Conservation (phyloP, 1,284 basidiomycete species). For the Cutaneotrichosporon cutaneum region DNA sequence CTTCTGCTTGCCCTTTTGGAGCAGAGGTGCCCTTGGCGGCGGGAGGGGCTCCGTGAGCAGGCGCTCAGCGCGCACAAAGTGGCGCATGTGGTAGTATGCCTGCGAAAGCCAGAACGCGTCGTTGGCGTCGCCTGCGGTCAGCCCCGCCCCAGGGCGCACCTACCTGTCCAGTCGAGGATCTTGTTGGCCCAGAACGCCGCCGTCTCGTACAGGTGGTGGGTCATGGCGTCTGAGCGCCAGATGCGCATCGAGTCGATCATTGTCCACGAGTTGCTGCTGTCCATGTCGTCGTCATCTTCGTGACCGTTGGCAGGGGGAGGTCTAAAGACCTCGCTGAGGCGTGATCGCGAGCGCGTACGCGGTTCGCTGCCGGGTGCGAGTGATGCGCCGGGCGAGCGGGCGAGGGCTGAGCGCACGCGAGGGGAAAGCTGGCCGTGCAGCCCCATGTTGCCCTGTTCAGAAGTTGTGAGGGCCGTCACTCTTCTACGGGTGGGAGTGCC, state of each 20-base stretch:
- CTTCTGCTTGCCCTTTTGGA: conserved; percentile 24
- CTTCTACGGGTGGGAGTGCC: conserved; percentile 19
- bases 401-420: conserved; percentile 20
- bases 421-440: conserved; percentile 25
- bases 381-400: not conserved
- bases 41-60: conserved; percentile 71
- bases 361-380: conserved; percentile 9
- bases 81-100: conserved; percentile 90
- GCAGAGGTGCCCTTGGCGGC: not conserved
- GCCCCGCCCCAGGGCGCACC: conserved; percentile 40
- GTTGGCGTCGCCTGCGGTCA: conserved; percentile 74
- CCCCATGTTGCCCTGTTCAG: conserved; percentile 26
- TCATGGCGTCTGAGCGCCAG: conserved; percentile 96
- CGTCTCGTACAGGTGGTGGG: conserved; percentile 96
- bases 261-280: conserved; percentile 65
- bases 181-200: conserved; percentile 99
- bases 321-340: conserved; percentile 14
- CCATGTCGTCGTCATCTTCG: conserved; percentile 53
- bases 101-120: conserved; percentile 99
- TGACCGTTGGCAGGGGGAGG: conserved; percentile 10
- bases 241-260: conserved; percentile 92
- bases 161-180: conserved; percentile 88
- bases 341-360: conserved; percentile 18
- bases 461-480: conserved; percentile 15
- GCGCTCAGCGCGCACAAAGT: conserved; percentile 90